Base-by-base conservation (phyloP, 805 yeast genomes). In the Candida sphagnicola region DNA sequence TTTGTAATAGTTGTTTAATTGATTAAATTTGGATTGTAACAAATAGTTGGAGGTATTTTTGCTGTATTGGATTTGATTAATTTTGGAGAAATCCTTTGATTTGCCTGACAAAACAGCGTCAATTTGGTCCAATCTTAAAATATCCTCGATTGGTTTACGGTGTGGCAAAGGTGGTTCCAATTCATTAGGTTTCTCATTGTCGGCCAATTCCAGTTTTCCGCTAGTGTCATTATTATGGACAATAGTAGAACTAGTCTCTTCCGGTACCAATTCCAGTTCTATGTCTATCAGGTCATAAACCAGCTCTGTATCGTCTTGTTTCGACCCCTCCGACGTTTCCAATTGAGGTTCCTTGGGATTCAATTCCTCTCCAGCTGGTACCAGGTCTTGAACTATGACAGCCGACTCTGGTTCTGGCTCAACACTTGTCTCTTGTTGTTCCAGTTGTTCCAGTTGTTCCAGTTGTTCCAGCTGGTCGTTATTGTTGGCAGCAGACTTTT, bases 11-110 rank as follows among this genome's bases (percentile, higher is more conserved):
- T 69, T 68, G 40, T 72, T 68, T 35, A 83, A 76, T 35, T 77
- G 80, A 45, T 74, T 72, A 36, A 74, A 73, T 44, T 87, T 73
- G 34, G 79, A 72, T 34, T 79, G 71, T 26, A 86, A 65, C 44
- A 87, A 65, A 53, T 77, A 84, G 45, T 78, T 61, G 17, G 56
- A 44, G 19, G 50, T 42, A 8, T 39, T 23, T 30, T 45, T 46
- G 39, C 48, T 51, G 40, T 56, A 54, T 14, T 51, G 49, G 18
- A 56, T 48, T 2, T 34, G 18, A 47, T 41, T 37, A 48, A 43
- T 17, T 39, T 41, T 18, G 44, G 38, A 15, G 44, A 23, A 14
- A 16, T 25, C 21, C n/a, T 24, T 11, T 5, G 37, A 24, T 10
- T 34, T 17, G 11, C 26, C 8, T 11, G 31, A n/a, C 31, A 44